Evolutionary conservation across 2,329 filamentous ascomycete species (phyloP).

Genomic region (Ampelomyces quisqualis): DNA sequence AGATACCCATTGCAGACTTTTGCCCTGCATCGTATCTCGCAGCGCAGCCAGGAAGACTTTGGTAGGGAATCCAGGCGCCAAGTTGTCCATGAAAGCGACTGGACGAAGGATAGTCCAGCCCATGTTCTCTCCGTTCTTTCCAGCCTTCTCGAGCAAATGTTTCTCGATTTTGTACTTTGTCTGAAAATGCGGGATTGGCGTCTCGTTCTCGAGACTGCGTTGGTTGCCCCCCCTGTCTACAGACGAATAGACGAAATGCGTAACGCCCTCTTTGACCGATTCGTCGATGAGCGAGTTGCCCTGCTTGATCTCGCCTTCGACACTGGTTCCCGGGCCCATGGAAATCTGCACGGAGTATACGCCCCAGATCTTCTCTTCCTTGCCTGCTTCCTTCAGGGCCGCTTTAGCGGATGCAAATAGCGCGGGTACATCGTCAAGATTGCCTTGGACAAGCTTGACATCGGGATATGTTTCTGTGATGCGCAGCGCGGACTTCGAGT

Average conservation of each 20-base stretch:
- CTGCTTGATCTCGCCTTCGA: conserved; percentile 54
- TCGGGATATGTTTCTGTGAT: conserved; percentile 50
- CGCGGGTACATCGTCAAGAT: conserved; percentile 54
- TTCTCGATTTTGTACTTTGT: conserved; percentile 63
- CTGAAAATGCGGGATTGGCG: conserved; percentile 61
- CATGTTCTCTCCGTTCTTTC: conserved; percentile 50
- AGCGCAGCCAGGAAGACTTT: conserved; percentile 53
- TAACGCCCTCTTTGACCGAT: conserved; percentile 56
- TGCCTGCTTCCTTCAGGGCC: conserved; percentile 36
- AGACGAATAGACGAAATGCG: conserved; percentile 64
- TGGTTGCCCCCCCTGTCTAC: conserved; percentile 63
- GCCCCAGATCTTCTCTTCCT: conserved; percentile 53
- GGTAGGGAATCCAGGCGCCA: conserved; percentile 50
- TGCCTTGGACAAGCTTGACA: conserved; percentile 59
- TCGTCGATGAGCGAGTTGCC: conserved; percentile 61
- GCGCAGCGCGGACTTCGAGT: conserved; percentile 53
- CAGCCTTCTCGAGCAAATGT: conserved; percentile 55
- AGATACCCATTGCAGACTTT: conserved; percentile 45
- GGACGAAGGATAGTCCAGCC: conserved; percentile 64
- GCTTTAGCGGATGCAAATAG: conserved; percentile 54
- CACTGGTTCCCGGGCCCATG: conserved; percentile 44
- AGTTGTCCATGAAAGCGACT: conserved; percentile 64
- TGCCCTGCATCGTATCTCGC: conserved; percentile 45
- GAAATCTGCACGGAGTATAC: conserved; percentile 64
- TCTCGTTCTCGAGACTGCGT: conserved; percentile 51